These are phyloP conservation scores for Pythium coloratum DNA, from an alignment of 352 stramenopile genomes.

Conservation along the genomic window DNA sequence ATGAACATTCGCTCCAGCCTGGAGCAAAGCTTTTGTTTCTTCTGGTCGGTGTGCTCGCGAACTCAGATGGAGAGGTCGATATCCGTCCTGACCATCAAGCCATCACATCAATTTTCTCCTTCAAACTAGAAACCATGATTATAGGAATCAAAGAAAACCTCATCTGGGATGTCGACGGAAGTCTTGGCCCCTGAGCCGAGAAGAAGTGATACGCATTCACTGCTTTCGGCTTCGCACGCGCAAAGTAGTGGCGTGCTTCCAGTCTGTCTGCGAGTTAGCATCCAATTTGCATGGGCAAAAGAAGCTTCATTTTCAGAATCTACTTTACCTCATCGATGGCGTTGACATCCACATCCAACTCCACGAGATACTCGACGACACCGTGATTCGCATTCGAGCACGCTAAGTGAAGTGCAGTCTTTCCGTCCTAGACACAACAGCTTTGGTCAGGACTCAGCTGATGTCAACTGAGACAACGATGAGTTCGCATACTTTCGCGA, in stretches of 20 bases:
- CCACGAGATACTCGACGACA: background rate
- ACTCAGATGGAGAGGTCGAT: background rate
- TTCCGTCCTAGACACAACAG: background rate
- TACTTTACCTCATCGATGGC: too few relatives aligned
- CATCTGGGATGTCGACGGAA: background rate
- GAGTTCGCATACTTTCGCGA: too few relatives aligned
- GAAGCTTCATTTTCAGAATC: too few relatives aligned
- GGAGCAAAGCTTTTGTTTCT: background rate
- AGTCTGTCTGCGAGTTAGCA: too few relatives aligned
- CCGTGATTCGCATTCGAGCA: background rate
- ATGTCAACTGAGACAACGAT: too few relatives aligned
- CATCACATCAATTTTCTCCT: too few relatives aligned
- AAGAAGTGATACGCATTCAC: background rate
- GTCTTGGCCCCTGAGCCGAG: background rate
- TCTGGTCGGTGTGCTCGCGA: too few relatives aligned
- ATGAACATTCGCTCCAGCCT: background rate
- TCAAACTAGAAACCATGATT: too few relatives aligned
- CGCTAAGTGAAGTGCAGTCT: background rate
- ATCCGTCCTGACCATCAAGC: background rate
- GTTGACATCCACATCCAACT: background rate
- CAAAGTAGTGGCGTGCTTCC: background rate
- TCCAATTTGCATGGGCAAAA: too few relatives aligned
- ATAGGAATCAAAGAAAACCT: background rate
- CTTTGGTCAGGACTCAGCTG: too few relatives aligned
- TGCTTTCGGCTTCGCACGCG: background rate